Conservation (phyloP, 306 rosid genomes). For the Inga oerstediana region DNA sequence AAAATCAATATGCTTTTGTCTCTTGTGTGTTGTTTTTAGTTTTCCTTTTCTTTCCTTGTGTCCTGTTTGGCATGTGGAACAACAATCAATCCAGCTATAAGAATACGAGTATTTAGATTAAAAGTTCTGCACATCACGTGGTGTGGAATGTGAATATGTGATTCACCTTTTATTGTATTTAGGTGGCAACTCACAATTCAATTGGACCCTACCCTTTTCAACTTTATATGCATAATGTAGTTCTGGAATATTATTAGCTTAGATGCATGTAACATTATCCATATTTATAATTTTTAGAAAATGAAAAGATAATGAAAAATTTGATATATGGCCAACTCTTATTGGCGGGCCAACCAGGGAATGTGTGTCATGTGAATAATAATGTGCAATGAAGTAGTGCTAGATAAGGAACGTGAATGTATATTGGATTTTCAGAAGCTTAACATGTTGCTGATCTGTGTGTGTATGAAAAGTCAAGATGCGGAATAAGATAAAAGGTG, state of each 20-base stretch:
- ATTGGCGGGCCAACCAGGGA: constrained; percentile 40
- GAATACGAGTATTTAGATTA: constrained; percentile 30
- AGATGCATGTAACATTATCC: neutral
- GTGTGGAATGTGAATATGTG: constrained; percentile 30
- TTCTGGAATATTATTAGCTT: neutral
- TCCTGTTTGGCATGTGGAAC: constrained; percentile 52
- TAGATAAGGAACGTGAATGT: constrained; percentile 38
- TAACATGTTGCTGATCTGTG: constrained; percentile 32
- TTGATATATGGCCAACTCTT: constrained; percentile 22
- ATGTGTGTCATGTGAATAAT: constrained; percentile 29
- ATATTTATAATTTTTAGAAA: neutral
- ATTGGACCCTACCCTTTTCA: constrained; percentile 32
- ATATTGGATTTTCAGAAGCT: constrained; percentile 29
- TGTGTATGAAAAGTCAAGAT: constrained; percentile 36
- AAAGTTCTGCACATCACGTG: constrained; percentile 55
- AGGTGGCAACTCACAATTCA: constrained; percentile 26
- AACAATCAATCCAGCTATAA: constrained; percentile 36
- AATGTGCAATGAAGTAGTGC: constrained; percentile 35
- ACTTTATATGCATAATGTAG: neutral
- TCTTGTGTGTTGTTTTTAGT: constrained; percentile 35
- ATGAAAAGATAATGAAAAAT: neutral
- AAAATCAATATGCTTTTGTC: constrained; percentile 46
- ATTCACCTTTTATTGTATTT: constrained; percentile 14
- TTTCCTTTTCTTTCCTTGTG: constrained; percentile 38
- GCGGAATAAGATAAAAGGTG: constrained; percentile 14